Evolutionary conservation across 1,284 basidiomycete species (phyloP).

Genomic region (Somion occarium): DNA sequence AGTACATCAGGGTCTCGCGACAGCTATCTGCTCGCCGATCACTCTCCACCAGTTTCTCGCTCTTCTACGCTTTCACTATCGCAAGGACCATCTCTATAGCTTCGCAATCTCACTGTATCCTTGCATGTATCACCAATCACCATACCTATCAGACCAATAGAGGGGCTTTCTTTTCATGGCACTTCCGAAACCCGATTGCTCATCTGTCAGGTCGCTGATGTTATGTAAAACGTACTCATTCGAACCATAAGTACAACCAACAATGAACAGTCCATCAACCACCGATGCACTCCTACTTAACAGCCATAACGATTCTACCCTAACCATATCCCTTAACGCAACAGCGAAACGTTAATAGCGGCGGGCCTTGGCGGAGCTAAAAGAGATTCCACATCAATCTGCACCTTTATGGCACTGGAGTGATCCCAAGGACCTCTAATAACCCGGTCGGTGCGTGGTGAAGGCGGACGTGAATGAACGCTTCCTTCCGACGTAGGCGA

Average conservation of each 20-base stretch:
- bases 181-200: too few species aligned
- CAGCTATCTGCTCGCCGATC: too few species aligned
- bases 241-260: not conserved
- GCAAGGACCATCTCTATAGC: not conserved
- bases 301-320: not conserved
- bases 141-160: not conserved
- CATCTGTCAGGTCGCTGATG: not conserved
- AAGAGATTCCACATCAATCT: slow-evolving; percentile 23
- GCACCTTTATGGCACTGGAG: slow-evolving; percentile 21
- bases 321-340: slow-evolving; percentile 12
- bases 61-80: not conserved
- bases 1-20: too few species aligned
- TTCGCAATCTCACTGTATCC: not conserved
- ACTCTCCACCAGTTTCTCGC: not conserved
- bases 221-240: not conserved
- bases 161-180: too few species aligned
- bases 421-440: slow-evolving; percentile 28
- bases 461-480: slow-evolving; percentile 5
- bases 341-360: slow-evolving; percentile 15
- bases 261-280: not conserved
- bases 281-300: not conserved
- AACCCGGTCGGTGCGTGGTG: slow-evolving; percentile 1
- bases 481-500: slow-evolving; percentile 19
- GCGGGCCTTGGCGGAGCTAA: slow-evolving; percentile 23
- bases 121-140: not conserved